phyloP scores from a whole-genome alignment of 257 asterid species.

The Solanum pinnatisectum region DNA sequence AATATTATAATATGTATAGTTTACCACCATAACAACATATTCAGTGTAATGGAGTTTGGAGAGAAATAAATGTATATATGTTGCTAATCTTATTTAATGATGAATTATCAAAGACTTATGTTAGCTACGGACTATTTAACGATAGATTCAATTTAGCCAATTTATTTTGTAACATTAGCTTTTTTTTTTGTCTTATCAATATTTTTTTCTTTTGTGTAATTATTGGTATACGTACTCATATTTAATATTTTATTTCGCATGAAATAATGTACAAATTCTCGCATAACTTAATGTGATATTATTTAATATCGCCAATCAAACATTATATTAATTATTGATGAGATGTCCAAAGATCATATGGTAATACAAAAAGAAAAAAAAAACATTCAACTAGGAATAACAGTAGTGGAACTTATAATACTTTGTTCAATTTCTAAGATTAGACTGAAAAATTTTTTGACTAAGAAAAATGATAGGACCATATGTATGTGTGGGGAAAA shows the following conservation, averaged over 20 bases:
- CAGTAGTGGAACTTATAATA: background rate
- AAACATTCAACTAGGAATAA: background rate
- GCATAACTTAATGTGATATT: background rate
- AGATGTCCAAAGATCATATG: background rate
- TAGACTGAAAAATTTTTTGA: background rate
- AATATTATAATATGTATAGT: background rate
- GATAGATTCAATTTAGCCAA: background rate
- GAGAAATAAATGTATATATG: background rate
- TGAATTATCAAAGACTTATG: background rate
- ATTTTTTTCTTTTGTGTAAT: background rate
- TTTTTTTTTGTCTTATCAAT: background rate
- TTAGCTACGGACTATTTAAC: background rate
- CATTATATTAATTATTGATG: background rate
- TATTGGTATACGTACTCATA: background rate
- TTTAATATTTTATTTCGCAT: background rate
- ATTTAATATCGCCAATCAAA: background rate
- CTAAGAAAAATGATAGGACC: background rate
- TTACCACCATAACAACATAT: background rate
- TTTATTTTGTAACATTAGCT: background rate
- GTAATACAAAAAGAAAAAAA: background rate
- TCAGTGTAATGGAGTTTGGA: background rate
- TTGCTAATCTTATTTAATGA: background rate
- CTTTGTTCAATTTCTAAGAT: background rate
- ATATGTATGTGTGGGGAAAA: background rate
- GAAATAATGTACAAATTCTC: background rate